These are phyloP conservation scores for Moesziomyces globuligerus DNA, from an alignment of 1,284 basidiomycete species.

Conservation along the genomic window DNA sequence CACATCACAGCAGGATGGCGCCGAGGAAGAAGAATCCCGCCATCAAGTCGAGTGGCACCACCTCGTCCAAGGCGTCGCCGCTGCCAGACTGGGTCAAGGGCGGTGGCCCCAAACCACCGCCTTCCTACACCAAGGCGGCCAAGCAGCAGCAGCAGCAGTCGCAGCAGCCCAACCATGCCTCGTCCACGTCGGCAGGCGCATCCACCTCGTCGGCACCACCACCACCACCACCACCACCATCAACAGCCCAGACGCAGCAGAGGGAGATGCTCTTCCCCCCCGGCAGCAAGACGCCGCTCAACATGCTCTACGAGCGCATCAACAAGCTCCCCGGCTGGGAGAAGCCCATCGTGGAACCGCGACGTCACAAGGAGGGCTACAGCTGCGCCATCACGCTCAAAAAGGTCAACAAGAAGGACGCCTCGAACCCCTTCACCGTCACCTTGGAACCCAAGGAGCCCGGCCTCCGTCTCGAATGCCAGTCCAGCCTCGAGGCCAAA, in stretches of 20 bases:
- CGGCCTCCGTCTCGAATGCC: slow-evolving; percentile 51
- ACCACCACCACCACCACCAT: too few relatives aligned
- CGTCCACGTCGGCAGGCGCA: slow-evolving; percentile 4
- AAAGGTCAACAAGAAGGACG: slow-evolving; percentile 65
- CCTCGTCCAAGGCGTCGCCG: slow-evolving; percentile 63
- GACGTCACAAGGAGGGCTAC: slow-evolving; percentile 52
- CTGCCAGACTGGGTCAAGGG: slow-evolving; percentile 67
- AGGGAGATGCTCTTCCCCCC: slow-evolving; percentile 63
- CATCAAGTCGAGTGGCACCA: slow-evolving; percentile 64
- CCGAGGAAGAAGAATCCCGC: slow-evolving; percentile 62
- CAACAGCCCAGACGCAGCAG: too few relatives aligned
- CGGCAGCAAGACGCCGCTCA: slow-evolving; percentile 66
- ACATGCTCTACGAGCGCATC: slow-evolving; percentile 65
- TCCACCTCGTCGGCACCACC: neutral
- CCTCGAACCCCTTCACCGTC: slow-evolving; percentile 56
- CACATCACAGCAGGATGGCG: slow-evolving; percentile 39
- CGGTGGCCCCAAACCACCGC: slow-evolving; percentile 54
- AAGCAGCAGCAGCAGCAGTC: slow-evolving; percentile 30
- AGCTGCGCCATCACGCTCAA: slow-evolving; percentile 61
- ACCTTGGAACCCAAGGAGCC: slow-evolving; percentile 63
- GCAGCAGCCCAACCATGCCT: slow-evolving; percentile 15
- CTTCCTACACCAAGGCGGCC: slow-evolving; percentile 51
- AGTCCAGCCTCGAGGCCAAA: slow-evolving; percentile 57
- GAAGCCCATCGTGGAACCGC: slow-evolving; percentile 60
- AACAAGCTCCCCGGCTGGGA: slow-evolving; percentile 64